Percentiles rank a stretch among this genome's conserved stretches.
Conservation (phyloP, 306 rosid species). For the Dalbergia cochinchinensis region DNA sequence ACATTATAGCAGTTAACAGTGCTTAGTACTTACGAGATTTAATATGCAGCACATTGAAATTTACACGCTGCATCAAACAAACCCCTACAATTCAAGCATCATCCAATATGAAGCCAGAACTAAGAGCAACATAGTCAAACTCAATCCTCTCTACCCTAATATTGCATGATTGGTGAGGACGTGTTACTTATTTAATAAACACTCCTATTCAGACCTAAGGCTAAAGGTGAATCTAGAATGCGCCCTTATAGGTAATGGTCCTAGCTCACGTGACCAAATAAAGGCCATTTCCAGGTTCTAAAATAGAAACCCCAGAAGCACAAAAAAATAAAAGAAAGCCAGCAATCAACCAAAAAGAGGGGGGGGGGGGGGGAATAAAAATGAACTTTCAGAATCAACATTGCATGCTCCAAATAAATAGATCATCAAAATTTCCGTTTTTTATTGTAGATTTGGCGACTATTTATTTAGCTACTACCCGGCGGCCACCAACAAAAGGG, state of each 20-base stretch:
- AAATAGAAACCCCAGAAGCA: slow-evolving; percentile 17
- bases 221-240: neutral
- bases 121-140: slow-evolving; percentile 13
- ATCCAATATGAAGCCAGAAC: slow-evolving; percentile 4
- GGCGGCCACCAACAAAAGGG: neutral
- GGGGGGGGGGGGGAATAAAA: neutral
- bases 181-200: neutral
- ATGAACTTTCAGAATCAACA: slow-evolving; percentile 5
- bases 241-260: neutral
- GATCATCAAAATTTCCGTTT: neutral
- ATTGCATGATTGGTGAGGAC: neutral
- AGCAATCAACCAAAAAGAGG: neutral
- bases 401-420: neutral
- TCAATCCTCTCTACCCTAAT: neutral
- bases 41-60: slow-evolving; percentile 1
- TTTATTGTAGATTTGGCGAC: too few species aligned
- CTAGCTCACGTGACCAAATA: neutral
- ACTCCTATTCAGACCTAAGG: neutral
- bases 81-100: neutral
- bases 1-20: neutral
- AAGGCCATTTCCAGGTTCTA: neutral
- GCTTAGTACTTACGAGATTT: neutral
- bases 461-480: neutral
- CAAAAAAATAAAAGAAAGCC: neutral
- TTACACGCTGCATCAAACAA: slow-evolving; percentile 16